Percentiles rank a stretch among this genome's conserved stretches.
Evolutionary conservation across 805 yeast species (phyloP).

Genomic region (Wickerhamiella azyma): DNA sequence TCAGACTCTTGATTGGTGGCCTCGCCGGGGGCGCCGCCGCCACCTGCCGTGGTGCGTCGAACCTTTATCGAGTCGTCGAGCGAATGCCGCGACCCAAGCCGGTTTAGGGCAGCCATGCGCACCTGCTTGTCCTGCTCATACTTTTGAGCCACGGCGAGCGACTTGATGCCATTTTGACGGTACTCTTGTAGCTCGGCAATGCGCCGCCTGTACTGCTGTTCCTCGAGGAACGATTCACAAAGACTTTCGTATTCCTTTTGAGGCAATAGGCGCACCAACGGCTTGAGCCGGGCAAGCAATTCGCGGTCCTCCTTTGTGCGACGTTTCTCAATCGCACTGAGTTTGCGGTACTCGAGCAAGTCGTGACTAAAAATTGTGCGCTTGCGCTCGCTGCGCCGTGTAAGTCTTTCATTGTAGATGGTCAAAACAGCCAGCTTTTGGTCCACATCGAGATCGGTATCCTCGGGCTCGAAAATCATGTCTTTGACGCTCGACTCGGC

Average conservation of each 20-base stretch:
- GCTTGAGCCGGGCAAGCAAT: conserved; percentile 55
- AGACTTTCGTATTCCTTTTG: conserved; percentile 69
- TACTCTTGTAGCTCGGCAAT: conserved; percentile 88
- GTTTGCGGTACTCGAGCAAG: conserved; percentile 71
- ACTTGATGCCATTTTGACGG: conserved; percentile 79
- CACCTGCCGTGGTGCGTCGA: conserved; percentile 23
- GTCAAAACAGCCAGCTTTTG: conserved; percentile 76
- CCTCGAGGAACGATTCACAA: conserved; percentile 58
- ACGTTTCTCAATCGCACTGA: conserved; percentile 69
- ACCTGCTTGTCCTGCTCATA: conserved; percentile 79
- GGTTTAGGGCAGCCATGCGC: conserved; percentile 37
- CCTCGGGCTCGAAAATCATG: conserved; percentile 91
- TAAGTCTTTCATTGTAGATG: conserved; percentile 77
- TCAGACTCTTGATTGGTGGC: conserved; percentile 68
- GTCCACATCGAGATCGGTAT: conserved; percentile 75
- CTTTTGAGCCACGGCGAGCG: conserved; percentile 66
- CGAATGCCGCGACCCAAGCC: conserved; percentile 13
- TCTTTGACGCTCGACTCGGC: conserved; percentile 91
- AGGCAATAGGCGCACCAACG: conserved; percentile 68
- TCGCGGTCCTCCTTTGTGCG: conserved; percentile 86
- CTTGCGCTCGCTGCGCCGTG: conserved; percentile 87
- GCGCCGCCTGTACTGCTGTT: conserved; percentile 62
- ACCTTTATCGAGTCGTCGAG: conserved; percentile 17
- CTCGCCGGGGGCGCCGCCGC: too few species aligned
- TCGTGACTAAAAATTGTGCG: conserved; percentile 63